These are phyloP conservation scores for Fraxinus quadrangulata DNA, from an alignment of 257 asterid species.

Conservation along the genomic window DNA sequence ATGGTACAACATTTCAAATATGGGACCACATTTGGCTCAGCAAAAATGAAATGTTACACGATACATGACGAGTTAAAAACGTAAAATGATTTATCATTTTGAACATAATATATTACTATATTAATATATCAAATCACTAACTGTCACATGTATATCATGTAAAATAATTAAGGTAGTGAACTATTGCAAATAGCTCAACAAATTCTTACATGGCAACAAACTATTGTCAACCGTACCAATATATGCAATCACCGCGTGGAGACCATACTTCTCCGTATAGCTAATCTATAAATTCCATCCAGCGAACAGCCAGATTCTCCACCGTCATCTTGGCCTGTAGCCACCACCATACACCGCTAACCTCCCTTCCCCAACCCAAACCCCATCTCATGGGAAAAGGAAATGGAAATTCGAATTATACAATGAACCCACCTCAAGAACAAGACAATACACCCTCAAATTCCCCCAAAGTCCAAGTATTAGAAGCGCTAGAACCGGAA, in stretches of 20 bases:
- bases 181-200: no score
- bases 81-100: no score
- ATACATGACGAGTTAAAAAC: no score
- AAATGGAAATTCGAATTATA: slow-evolving; percentile 17
- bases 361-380: slow-evolving; percentile 14
- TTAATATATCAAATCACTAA: no score
- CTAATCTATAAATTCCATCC: slow-evolving; percentile 42
- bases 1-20: no score
- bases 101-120: no score
- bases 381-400: neutral
- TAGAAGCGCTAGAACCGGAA: slow-evolving; percentile 25
- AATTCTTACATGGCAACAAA: neutral
- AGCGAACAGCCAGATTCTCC: slow-evolving; percentile 10
- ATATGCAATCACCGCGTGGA: neutral
- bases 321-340: neutral
- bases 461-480: slow-evolving; percentile 16
- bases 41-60: no score
- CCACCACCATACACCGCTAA: neutral
- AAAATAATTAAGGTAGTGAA: no score
- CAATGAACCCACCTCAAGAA: slow-evolving; percentile 54
- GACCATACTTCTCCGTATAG: neutral
- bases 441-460: slow-evolving; percentile 36
- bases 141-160: no score
- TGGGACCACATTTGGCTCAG: no score
- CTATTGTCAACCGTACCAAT: neutral